Conservation (phyloP, 805 yeast genomes). For the Pichia occidentalis region DNA sequence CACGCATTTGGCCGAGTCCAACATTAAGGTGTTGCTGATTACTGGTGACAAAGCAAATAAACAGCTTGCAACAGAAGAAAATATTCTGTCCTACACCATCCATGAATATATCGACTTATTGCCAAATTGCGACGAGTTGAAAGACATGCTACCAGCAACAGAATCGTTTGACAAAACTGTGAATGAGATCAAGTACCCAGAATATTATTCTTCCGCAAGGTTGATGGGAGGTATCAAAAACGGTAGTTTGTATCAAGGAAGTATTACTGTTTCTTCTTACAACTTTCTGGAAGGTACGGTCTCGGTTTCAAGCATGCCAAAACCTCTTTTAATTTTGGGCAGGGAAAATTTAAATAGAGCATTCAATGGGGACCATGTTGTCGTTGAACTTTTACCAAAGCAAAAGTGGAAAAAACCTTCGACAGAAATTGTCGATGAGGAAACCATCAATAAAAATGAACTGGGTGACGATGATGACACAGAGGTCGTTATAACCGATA, state of each 20-base stretch:
- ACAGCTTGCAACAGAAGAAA: constrained; percentile 47
- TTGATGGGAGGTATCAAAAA: constrained; percentile 85
- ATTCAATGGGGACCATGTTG: constrained; percentile 86
- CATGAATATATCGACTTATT: constrained; percentile 64
- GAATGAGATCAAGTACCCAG: constrained; percentile 59
- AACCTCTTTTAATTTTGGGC: constrained; percentile 78
- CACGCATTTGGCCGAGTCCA: constrained; percentile 46
- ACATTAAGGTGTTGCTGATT: constrained; percentile 48
- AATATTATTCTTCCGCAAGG: constrained; percentile 73
- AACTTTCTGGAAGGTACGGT: constrained; percentile 86
- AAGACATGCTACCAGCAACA: constrained; percentile 67
- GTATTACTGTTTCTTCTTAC: constrained; percentile 71
- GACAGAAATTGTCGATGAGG: constrained; percentile 71
- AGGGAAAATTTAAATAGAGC: constrained; percentile 82
- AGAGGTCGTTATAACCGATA: constrained; percentile 49
- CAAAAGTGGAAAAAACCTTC: constrained; percentile 86
- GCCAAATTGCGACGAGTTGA: constrained; percentile 66
- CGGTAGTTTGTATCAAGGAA: constrained; percentile 85
- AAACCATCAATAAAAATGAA: constrained; percentile 50
- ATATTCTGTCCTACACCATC: constrained; percentile 49
- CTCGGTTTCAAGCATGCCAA: constrained; percentile 61
- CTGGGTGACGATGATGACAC: constrained; percentile 48
- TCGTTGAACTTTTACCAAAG: constrained; percentile 82
- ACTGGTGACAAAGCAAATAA: constrained; percentile 75
- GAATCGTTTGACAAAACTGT: constrained; percentile 33